A percentile compares a stretch with the other conserved stretches of the same genome.
Evolutionary conservation across 192 early-diverging fungal genomes (phyloP).

Genomic region (Backusella parvicylindrica): DNA sequence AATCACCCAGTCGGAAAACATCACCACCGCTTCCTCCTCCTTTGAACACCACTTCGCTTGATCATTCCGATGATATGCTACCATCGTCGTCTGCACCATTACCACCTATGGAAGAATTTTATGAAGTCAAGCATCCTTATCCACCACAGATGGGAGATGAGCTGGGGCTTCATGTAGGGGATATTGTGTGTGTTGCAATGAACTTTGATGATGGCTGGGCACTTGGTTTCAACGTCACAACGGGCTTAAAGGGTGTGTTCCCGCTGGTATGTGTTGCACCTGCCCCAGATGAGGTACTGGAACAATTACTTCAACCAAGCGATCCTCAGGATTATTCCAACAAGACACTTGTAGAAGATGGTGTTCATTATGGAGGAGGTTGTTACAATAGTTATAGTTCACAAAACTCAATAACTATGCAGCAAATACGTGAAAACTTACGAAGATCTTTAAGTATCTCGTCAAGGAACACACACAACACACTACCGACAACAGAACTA

Average conservation of each 20-base stretch:
- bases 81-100: not conserved
- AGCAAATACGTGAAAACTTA: conserved; percentile 10
- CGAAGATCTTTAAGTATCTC: conserved; percentile 4
- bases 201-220: conserved; percentile 93
- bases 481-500: not conserved
- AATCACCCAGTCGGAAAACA: not conserved
- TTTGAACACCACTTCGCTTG: not conserved
- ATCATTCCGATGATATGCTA: not conserved
- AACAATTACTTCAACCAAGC: conserved; percentile 19
- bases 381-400: not conserved
- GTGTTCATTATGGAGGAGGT: not conserved
- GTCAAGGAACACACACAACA: not conserved
- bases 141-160: conserved; percentile 77
- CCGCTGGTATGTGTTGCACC: conserved; percentile 73
- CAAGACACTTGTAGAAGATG: conserved; percentile 13
- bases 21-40: not conserved
- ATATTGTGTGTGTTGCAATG: conserved; percentile 69
- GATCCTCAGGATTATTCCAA: not conserved
- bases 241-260: conserved; percentile 75
- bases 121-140: conserved; percentile 53
- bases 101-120: conserved; percentile 27
- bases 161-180: conserved; percentile 64
- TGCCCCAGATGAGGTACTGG: conserved; percentile 25
- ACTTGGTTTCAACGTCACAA: conserved; percentile 73
- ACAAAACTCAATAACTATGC: conserved; percentile 9